Percentiles rank a stretch among this genome's conserved stretches.
Conservation (phyloP, 148 eudicot species). For the Rhododendron simsii region DNA sequence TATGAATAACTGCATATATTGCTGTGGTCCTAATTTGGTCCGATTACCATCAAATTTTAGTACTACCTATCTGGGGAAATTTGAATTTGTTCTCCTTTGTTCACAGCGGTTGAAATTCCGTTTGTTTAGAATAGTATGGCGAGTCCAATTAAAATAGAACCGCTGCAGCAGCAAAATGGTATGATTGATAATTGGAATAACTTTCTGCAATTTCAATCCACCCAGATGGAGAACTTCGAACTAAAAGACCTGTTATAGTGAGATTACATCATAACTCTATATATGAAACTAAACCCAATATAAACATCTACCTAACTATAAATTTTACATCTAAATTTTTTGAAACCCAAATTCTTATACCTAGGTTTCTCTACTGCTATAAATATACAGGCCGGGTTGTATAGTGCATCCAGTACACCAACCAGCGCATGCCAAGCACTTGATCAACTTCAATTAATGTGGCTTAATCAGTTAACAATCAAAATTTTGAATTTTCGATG, state of each 20-base stretch:
- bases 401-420: too few species aligned
- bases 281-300: slow-evolving; percentile 2
- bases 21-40: neutral
- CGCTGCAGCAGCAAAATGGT: too few species aligned
- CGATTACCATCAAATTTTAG: neutral
- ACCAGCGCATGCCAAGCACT: too few species aligned
- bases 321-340: slow-evolving; percentile 16
- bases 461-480: too few species aligned
- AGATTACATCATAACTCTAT: neutral
- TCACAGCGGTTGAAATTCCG: neutral
- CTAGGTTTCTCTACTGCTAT: neutral
- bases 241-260: neutral
- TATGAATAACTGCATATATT: neutral
- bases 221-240: neutral
- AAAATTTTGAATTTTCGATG: too few species aligned
- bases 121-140: neutral
- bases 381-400: neutral
- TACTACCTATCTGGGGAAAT: neutral
- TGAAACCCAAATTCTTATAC: too few species aligned
- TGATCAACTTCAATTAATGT: too few species aligned
- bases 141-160: too few species aligned
- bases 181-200: too few species aligned
- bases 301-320: slow-evolving; percentile 16
- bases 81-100: neutral
- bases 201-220: neutral